Conservation (phyloP, 345 rosid genomes). For the Mangifera indica region DNA sequence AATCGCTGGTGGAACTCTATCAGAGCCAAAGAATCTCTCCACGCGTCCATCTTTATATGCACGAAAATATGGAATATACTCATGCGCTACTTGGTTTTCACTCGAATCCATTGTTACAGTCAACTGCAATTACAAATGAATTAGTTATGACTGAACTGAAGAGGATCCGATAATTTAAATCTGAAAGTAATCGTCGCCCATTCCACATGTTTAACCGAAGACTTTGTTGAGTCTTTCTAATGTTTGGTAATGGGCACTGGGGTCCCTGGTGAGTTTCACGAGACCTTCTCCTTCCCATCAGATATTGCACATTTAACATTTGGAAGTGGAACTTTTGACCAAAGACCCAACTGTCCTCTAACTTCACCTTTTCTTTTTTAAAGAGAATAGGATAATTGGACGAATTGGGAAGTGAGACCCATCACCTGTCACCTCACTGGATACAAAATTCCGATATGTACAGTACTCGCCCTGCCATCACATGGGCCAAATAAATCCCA, state of each 20-base stretch:
- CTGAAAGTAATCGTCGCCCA: no score
- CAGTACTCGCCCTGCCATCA: no score
- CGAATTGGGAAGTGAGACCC: no score
- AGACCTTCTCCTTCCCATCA: neutral
- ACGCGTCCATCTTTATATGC: slow-evolving; percentile 32
- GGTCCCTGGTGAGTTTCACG: neutral
- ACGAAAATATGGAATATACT: slow-evolving; percentile 22
- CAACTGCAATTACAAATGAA: no score
- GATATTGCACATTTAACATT: neutral
- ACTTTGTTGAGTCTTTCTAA: no score
- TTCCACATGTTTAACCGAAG: no score
- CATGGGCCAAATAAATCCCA: no score
- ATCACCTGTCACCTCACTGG: no score
- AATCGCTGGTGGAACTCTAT: slow-evolving; percentile 21
- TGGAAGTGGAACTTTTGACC: neutral
- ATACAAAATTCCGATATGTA: no score
- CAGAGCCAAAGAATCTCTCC: slow-evolving; percentile 34
- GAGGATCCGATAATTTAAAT: neutral
- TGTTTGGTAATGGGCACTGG: neutral
- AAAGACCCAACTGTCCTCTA: neutral
- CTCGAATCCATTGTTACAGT: neutral
- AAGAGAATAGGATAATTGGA: no score
- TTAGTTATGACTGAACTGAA: neutral
- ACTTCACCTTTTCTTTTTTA: no score
- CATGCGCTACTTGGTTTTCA: slow-evolving; percentile 13